Conservation (phyloP, 2,329 filamentous ascomycete genomes). For the Lasiodiplodia gonubiensis region DNA sequence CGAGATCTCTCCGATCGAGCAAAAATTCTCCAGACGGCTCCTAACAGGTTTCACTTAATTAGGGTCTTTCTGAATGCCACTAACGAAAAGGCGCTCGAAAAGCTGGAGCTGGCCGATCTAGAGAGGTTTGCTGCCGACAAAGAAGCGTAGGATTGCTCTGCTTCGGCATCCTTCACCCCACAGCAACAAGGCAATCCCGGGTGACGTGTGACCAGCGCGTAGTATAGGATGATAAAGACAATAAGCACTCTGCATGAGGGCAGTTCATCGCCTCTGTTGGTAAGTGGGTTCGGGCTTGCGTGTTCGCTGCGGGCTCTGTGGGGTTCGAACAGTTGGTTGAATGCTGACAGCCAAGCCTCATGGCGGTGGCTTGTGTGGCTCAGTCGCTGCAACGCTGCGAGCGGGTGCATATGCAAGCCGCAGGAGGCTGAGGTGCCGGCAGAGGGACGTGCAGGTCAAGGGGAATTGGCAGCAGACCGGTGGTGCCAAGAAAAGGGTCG, state of each 20-base stretch:
- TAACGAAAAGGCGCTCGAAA: constrained; percentile 58
- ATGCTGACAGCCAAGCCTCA: constrained; percentile 18
- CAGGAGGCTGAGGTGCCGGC: not conserved
- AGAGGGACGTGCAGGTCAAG: not conserved
- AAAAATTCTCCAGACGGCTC: not conserved
- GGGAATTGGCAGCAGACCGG: not conserved
- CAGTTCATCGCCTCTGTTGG: not conserved
- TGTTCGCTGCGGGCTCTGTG: not conserved
- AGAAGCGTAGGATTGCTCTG: constrained; percentile 34
- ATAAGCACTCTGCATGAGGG: not conserved
- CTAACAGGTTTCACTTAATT: constrained; percentile 26
- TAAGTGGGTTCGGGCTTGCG: not conserved
- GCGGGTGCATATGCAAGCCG: not conserved
- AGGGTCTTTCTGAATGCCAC: constrained; percentile 58
- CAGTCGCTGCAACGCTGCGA: not conserved
- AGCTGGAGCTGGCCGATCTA: constrained; percentile 56
- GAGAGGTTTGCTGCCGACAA: constrained; percentile 56
- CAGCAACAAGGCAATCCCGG: not conserved
- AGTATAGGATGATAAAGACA: not conserved
- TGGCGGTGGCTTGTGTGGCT: not conserved
- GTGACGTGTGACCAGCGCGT: not conserved
- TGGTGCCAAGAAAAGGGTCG: not conserved
- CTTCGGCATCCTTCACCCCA: not conserved
- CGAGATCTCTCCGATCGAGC: not conserved
- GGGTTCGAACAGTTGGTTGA: constrained; percentile 7